Conservation (phyloP, 345 rosid species). For the Bretschneidera sinensis region DNA sequence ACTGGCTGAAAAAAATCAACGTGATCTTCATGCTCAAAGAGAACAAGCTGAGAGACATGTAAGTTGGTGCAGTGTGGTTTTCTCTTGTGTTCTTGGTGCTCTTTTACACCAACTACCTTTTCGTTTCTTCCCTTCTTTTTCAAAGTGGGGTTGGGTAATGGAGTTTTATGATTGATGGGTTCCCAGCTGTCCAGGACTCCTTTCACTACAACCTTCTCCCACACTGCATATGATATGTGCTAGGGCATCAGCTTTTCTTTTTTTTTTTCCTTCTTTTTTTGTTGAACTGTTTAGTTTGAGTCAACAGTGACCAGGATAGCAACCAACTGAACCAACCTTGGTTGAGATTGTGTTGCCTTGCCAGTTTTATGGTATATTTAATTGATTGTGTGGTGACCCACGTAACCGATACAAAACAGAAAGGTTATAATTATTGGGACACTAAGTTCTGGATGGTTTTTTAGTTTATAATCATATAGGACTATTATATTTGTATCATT, state of each 20-base stretch:
- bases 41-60: constrained; percentile 99
- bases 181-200: neutral
- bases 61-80: constrained; percentile 26
- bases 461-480: too few species aligned
- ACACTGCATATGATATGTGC: neutral
- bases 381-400: too few species aligned
- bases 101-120: neutral
- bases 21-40: constrained; percentile 85
- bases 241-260: neutral
- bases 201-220: neutral
- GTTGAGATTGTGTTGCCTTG: too few species aligned
- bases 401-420: too few species aligned
- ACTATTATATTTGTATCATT: too few species aligned
- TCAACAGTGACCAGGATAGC: too few species aligned
- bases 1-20: constrained; percentile 90
- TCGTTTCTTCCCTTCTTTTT: neutral
- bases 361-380: too few species aligned
- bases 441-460: too few species aligned
- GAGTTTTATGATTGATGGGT: neutral
- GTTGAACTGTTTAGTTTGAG: too few species aligned
- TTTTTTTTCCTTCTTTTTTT: too few species aligned
- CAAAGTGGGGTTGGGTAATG: neutral
- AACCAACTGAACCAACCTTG: too few species aligned
- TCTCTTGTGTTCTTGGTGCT: constrained; percentile 4
- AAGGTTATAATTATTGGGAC: too few species aligned